Evolutionary conservation across 495 filamentous ascomycete genomes (phyloP).

Genomic region (Staphylotrichum tortipilum): DNA sequence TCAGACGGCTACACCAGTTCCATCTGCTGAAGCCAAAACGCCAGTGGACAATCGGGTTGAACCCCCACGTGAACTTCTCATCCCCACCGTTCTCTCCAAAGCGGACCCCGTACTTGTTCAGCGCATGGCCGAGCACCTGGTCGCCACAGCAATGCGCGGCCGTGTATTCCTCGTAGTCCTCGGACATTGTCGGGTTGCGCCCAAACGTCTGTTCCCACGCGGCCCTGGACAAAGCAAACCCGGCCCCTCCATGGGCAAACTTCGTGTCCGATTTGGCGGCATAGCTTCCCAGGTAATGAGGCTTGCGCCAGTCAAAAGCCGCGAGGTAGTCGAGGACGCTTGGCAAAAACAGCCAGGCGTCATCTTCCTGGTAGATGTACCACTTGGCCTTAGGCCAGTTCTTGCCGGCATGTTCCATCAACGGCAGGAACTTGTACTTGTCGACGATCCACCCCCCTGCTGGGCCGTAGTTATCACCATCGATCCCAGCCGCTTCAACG

Average conservation of each 20-base stretch:
- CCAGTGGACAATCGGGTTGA: constrained; percentile 10
- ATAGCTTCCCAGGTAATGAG: constrained; percentile 9
- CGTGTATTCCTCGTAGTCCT: constrained; percentile 9
- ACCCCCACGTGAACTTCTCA: constrained; percentile 11
- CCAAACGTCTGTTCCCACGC: constrained; percentile 10
- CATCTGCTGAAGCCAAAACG: constrained; percentile 8
- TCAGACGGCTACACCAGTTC: constrained; percentile 6
- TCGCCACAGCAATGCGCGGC: constrained; percentile 9
- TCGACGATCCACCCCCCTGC: constrained; percentile 9
- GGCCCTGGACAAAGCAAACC: constrained; percentile 4
- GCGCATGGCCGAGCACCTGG: constrained; percentile 8
- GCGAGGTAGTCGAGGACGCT: constrained; percentile 5
- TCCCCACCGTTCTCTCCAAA: constrained; percentile 9
- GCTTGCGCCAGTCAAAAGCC: neutral
- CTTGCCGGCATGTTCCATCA: constrained; percentile 6
- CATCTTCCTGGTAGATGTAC: constrained; percentile 15
- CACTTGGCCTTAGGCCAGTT: constrained; percentile 8
- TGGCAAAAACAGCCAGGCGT: constrained; percentile 8
- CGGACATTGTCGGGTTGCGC: neutral
- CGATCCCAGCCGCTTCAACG: constrained; percentile 2
- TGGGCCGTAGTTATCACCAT: constrained; percentile 10
- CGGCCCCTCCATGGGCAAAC: constrained; percentile 9
- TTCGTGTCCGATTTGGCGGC: constrained; percentile 6
- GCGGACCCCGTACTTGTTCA: constrained; percentile 7
- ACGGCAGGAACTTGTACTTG: constrained; percentile 9